Conservation (phyloP, 495 filamentous ascomycete genomes). For the Aspergillus diversus region DNA sequence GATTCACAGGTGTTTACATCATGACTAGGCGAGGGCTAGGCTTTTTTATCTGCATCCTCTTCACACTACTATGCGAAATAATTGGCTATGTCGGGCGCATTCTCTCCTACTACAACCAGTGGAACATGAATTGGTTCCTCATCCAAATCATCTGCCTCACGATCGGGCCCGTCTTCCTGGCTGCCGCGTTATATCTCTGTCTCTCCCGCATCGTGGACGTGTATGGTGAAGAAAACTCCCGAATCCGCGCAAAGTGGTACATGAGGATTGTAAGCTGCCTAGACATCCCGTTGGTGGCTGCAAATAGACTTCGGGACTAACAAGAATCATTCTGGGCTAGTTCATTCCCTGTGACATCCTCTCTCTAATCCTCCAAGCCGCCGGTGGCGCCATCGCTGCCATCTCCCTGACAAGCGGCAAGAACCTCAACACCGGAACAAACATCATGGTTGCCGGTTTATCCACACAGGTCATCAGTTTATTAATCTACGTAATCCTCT, state of each 20-base stretch:
- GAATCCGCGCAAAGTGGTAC: background rate
- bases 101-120: slow-evolving; percentile 32
- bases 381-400: slow-evolving; percentile 1
- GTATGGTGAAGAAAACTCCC: background rate
- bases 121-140: slow-evolving; percentile 49
- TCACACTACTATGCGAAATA: background rate
- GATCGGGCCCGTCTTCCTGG: slow-evolving; percentile 59
- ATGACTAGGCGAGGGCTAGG: background rate
- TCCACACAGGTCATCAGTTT: slow-evolving; percentile 1
- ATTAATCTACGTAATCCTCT: background rate
- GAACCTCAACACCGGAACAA: background rate
- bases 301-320: background rate
- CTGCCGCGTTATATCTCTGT: slow-evolving; percentile 61
- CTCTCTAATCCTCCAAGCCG: background rate
- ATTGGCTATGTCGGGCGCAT: background rate
- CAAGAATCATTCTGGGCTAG: background rate
- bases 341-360: slow-evolving; percentile 9
- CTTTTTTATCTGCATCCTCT: background rate
- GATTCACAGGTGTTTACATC: background rate
- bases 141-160: slow-evolving; percentile 61
- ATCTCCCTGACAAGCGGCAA: background rate
- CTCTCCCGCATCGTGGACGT: background rate
- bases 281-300: background rate
- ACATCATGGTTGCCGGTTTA: slow-evolving; percentile 11
- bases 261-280: background rate